Conservation (phyloP, 2,329 filamentous ascomycete species). For the Phaeosphaeria sp. region DNA sequence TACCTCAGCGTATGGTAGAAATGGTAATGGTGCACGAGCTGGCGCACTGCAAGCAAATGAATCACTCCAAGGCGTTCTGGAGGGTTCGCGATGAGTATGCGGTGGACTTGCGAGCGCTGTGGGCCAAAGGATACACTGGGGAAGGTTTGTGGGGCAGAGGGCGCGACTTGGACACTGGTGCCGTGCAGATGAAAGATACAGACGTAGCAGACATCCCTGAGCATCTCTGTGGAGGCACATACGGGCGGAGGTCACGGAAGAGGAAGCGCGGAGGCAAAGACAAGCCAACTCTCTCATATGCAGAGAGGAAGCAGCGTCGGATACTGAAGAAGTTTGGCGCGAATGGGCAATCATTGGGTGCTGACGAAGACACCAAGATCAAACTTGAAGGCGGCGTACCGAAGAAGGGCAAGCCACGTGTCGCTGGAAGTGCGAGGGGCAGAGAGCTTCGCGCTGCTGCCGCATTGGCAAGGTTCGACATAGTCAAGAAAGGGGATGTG, state of each 20-base stretch:
- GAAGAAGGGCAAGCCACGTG: conserved; percentile 70
- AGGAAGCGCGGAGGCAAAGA: conserved; percentile 53
- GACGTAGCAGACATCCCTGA: conserved; percentile 49
- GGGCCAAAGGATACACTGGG: conserved; percentile 74
- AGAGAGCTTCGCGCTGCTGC: conserved; percentile 78
- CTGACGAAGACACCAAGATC: conserved; percentile 69
- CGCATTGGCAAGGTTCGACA: conserved; percentile 74
- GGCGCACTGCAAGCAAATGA: conserved; percentile 91
- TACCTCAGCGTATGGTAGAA: conserved; percentile 83
- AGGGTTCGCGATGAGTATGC: conserved; percentile 76
- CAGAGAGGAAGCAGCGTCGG: conserved; percentile 73
- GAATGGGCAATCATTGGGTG: conserved; percentile 72
- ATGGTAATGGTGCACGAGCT: conserved; percentile 97
- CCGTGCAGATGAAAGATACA: conserved; percentile 29
- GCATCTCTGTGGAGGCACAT: conserved; percentile 83
- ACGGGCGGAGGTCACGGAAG: conserved; percentile 62
- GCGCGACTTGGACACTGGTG: conserved; percentile 61
- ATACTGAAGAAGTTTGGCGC: conserved; percentile 79
- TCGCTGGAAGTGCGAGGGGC: conserved; percentile 76
- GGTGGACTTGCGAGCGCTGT: conserved; percentile 72
- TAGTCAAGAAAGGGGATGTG: conserved; percentile 53
- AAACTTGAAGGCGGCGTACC: conserved; percentile 71
- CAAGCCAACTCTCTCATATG: conserved; percentile 65
- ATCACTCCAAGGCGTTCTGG: conserved; percentile 84
- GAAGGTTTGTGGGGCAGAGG: conserved; percentile 86